Conservation (phyloP, 2,329 filamentous ascomycete genomes). For the Fusarium equiseti region DNA sequence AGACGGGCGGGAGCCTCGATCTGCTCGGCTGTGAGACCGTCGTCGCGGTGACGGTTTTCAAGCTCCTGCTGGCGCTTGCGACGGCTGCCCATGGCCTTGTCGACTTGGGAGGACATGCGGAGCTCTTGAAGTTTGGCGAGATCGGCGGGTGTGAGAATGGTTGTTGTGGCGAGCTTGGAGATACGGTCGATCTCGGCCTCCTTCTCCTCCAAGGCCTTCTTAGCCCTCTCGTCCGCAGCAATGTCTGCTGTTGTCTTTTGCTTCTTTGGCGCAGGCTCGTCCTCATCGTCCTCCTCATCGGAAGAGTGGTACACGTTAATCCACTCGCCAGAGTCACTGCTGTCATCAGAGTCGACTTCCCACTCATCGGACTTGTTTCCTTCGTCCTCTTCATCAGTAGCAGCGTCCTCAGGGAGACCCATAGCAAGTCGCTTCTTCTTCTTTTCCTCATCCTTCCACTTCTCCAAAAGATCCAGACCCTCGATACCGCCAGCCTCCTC, state of each 20-base stretch:
- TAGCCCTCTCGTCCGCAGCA: slow-evolving; percentile 57
- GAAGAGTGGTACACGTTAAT: slow-evolving; percentile 89
- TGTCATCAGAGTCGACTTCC: slow-evolving; percentile 71
- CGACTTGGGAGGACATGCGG: slow-evolving; percentile 77
- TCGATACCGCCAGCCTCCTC: slow-evolving; percentile 85
- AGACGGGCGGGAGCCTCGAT: slow-evolving; percentile 89
- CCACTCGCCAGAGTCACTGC: slow-evolving; percentile 86
- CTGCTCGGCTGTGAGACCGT: slow-evolving; percentile 88
- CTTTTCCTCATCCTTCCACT: slow-evolving; percentile 93
- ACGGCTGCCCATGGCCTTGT: slow-evolving; percentile 67
- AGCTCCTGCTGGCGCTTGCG: slow-evolving; percentile 62
- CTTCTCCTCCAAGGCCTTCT: slow-evolving; percentile 50
- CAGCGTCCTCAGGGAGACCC: slow-evolving; percentile 73
- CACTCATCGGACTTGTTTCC: slow-evolving; percentile 68
- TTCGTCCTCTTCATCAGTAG: slow-evolving; percentile 70
- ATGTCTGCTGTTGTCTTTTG: slow-evolving; percentile 52
- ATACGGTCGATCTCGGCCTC: slow-evolving; percentile 63
- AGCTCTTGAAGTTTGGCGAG: slow-evolving; percentile 95
- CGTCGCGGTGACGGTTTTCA: slow-evolving; percentile 78
- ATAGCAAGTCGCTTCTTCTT: slow-evolving; percentile 77
- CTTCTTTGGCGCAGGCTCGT: slow-evolving; percentile 69
- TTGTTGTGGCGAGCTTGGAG: slow-evolving; percentile 87
- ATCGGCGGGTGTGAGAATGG: slow-evolving; percentile 94
- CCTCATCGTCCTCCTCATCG: slow-evolving; percentile 76
- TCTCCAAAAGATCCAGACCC: slow-evolving; percentile 88